phyloP scores from a whole-genome alignment of 2,329 filamentous ascomycete genomes.

The Trichoderma endophyticum region DNA sequence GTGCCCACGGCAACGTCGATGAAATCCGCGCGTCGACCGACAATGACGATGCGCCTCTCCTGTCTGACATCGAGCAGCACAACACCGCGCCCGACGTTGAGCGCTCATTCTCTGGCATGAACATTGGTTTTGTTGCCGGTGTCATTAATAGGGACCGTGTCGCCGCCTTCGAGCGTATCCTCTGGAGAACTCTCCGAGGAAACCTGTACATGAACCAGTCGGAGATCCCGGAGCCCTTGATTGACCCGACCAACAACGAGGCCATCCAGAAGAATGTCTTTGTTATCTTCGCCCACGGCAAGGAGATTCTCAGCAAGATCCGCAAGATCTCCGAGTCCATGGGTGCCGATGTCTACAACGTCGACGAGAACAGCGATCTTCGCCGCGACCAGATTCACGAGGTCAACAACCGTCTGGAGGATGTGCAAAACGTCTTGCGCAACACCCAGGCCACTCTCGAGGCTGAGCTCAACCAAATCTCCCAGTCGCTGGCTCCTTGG shows the following conservation, averaged over 20 bases:
- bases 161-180: constrained; percentile 91
- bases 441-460: constrained; percentile 95
- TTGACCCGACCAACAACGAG: constrained; percentile 91
- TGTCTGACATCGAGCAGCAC: constrained; percentile 89
- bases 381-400: constrained; percentile 95
- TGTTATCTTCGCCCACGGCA: constrained; percentile 97
- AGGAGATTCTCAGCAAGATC: constrained; percentile 98
- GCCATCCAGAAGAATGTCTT: constrained; percentile 96
- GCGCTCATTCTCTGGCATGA: constrained; percentile 92
- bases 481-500: constrained; percentile 89
- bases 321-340: constrained; percentile 98
- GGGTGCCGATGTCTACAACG: constrained; percentile 90
- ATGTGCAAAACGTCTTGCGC: constrained; percentile 85
- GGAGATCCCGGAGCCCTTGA: constrained; percentile 89
- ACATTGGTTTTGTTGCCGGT: constrained; percentile 96
- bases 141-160: constrained; percentile 93
- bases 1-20: constrained; percentile 92
- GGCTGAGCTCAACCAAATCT: constrained; percentile 90
- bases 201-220: constrained; percentile 99
- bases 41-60: constrained; percentile 87
- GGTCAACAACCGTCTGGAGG: constrained; percentile 88
- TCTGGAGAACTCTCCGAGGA: constrained; percentile 94
- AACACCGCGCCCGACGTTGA: constrained; percentile 65
- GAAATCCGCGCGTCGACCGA: constrained; percentile 90
- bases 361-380: constrained; percentile 95